Evolutionary conservation across 257 asterid genomes (phyloP), one percentile per base, ranked within the genome.

Genomic region (Nicotiana tomentosiformis): DNA sequence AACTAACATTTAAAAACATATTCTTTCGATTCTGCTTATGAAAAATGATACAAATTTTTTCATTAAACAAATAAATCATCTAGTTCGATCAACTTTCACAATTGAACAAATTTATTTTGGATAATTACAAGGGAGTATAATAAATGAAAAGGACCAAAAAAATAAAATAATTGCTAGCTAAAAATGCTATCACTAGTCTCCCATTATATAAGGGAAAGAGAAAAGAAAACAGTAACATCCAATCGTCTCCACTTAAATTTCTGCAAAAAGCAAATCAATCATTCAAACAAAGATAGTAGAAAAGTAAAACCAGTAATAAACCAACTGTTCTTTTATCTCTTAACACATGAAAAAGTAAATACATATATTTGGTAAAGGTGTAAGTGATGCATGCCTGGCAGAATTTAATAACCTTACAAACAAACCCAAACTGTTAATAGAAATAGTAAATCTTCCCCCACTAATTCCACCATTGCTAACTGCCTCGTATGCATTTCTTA

Each of bases 401-500:
- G 83, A 43, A 80, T 23, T 39, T 37, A 23, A 80, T 60, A 37
- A 60, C 29, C 83, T 80, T 80, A 62, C 62, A 62, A 80, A 58
- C 20, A 39, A 51, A 77, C 49, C 81, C 64, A 66, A 51, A 53
- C 12, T 23, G 2, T 55, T 29, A 53, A 58, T 58, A 55, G 16
- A 62, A 61, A 76, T 76, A 51, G 23, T 20, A 57, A 17, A 79
- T 26, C 62, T 58, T 11, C 5, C 35, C 74, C 78, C 32, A 49
- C 33, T 72, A 33, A 32, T 29, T 9, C 74, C 74, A 51, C 51
- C 3, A 43, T 43, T 43, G 7, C 23, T 68, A 85, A 83, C 90
- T 83, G 67, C 91, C 88, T 88, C 81, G 91, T 86, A 89, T 89
- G 91, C 91, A 85, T 89, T 84, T 85, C 91, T 89, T 89, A 89